phyloP scores from a whole-genome alignment of 106 monocot genomes.

The Acorus gramineus region DNA sequence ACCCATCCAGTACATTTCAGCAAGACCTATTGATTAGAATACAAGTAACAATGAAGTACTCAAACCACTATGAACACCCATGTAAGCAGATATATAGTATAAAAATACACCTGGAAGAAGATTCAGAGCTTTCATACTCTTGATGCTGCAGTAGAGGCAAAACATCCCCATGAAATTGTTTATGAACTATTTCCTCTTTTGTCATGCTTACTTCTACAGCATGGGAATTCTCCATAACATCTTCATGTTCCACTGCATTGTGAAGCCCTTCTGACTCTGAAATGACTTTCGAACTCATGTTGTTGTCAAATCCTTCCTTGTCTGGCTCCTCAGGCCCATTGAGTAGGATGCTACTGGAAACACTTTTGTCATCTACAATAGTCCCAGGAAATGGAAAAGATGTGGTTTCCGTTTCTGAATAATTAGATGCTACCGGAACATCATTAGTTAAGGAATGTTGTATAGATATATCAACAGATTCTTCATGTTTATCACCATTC shows the following conservation, averaged over 20 bases:
- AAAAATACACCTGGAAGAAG: conserved; percentile 50
- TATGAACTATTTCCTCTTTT: conserved; percentile 17
- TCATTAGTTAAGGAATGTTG: conserved; percentile 12
- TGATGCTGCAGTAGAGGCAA: conserved; percentile 48
- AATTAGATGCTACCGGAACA: conserved; percentile 4
- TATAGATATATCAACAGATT: conserved; percentile 11
- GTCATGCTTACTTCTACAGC: conserved; percentile 9
- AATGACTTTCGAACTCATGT: no score
- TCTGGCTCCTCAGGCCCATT: no score
- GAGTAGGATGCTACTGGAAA: no score
- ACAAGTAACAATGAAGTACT: no score
- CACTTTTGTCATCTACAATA: no score
- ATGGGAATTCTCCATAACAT: conserved; percentile 8
- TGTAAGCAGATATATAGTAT: not conserved
- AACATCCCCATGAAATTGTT: conserved; percentile 36
- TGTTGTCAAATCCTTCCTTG: no score
- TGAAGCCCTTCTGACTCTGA: conserved; percentile 5
- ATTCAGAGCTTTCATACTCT: conserved; percentile 50
- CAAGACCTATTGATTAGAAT: no score
- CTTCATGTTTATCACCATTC: conserved; percentile 12
- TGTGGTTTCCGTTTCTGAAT: conserved; percentile 14
- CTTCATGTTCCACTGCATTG: conserved; percentile 11
- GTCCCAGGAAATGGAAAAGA: not conserved
- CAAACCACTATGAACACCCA: no score
- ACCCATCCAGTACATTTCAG: no score